phyloP scores from a whole-genome alignment of 495 filamentous ascomycete species.

The Penicillium silybi region DNA sequence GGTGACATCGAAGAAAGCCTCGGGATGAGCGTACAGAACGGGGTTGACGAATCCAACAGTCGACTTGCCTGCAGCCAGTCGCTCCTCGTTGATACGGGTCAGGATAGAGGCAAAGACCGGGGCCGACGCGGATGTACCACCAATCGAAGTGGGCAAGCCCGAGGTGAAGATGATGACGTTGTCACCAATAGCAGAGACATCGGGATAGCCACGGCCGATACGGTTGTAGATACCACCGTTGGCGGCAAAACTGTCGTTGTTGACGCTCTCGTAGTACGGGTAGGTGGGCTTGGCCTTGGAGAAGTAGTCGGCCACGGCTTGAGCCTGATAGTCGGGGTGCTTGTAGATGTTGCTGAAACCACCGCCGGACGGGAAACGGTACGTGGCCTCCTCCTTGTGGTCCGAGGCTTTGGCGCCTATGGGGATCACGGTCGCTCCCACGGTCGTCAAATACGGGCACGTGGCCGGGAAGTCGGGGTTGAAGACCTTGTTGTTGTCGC shows the following conservation, averaged over 20 bases:
- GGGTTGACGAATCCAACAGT: conserved; percentile 62
- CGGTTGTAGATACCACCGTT: conserved; percentile 55
- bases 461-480: conserved; percentile 47
- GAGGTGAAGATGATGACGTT: conserved; percentile 47
- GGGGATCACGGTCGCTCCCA: conserved; percentile 46
- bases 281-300: conserved; percentile 42
- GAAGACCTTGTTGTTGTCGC: conserved; percentile 41
- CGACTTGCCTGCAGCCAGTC: conserved; percentile 50
- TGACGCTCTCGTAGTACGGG: conserved; percentile 33
- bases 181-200: conserved; percentile 62
- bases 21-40: conserved; percentile 56
- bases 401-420: conserved; percentile 28
- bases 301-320: conserved; percentile 50
- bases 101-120: conserved; percentile 56
- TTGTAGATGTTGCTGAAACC: conserved; percentile 68
- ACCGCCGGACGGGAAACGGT: conserved; percentile 54
- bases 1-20: conserved; percentile 59
- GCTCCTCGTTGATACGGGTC: conserved; percentile 60
- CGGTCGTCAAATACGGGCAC: conserved; percentile 51
- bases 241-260: conserved; percentile 37
- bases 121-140: conserved; percentile 57
- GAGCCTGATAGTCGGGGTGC: conserved; percentile 54
- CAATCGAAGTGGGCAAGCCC: conserved; percentile 37
- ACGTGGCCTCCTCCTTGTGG: conserved; percentile 40
- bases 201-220: conserved; percentile 60